Conservation (phyloP, 2,329 filamentous ascomycete genomes). For the Bipolaris bicolor region DNA sequence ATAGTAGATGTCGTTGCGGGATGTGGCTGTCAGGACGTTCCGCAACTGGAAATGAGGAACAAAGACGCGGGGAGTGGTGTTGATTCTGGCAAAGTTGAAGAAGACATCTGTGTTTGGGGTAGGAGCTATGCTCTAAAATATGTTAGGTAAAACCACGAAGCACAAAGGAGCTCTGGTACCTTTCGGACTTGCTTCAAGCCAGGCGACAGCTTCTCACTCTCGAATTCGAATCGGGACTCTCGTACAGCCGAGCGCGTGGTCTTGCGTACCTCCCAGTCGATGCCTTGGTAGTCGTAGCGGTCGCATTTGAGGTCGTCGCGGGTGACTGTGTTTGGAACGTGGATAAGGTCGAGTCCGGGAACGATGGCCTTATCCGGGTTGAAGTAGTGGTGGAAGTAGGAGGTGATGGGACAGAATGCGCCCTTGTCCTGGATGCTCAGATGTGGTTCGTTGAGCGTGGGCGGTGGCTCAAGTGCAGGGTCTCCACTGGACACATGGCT, state of each 20-base stretch:
- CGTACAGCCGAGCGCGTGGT: conserved; percentile 36
- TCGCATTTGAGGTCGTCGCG: conserved; percentile 45
- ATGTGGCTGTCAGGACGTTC: conserved; percentile 61
- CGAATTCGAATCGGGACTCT: conserved; percentile 31
- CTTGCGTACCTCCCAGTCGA: conserved; percentile 45
- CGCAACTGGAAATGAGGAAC: conserved; percentile 66
- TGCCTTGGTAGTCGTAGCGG: conserved; percentile 47
- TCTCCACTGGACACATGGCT: conserved; percentile 25
- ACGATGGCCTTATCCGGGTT: conserved; percentile 20
- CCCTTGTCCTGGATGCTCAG: conserved; percentile 38
- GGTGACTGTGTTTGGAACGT: conserved; percentile 37
- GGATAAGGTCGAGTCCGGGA: conserved; percentile 30
- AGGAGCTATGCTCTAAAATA: conserved; percentile 17
- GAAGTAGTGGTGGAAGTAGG: conserved; percentile 35
- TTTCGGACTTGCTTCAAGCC: conserved; percentile 25
- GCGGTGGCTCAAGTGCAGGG: conserved; percentile 30
- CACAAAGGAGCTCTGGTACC: conserved; percentile 19
- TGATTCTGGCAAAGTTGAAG: conserved; percentile 58
- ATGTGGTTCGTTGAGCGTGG: conserved; percentile 35
- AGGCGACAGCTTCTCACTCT: conserved; percentile 28
- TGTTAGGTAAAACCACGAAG: conserved; percentile 14
- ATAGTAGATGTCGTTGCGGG: conserved; percentile 63
- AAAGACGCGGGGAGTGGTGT: conserved; percentile 57
- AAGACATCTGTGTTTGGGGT: conserved; percentile 53
- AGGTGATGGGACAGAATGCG: conserved; percentile 37